Percentiles rank a stretch among this genome's conserved stretches.
Conservation (phyloP, 2,329 filamentous ascomycete species). For the Trichophyton schoenleinii region DNA sequence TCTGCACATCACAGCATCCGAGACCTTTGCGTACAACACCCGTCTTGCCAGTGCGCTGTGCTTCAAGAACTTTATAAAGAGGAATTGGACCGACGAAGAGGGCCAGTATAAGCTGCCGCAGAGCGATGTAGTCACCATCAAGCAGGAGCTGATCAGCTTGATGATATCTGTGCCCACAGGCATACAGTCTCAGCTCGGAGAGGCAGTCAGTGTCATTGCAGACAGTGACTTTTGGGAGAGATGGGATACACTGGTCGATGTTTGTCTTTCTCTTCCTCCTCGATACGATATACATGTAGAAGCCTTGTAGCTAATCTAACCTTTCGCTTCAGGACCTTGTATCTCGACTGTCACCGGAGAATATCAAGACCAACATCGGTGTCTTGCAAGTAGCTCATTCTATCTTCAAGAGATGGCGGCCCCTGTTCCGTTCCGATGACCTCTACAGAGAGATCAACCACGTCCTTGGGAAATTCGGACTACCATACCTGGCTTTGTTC, state of each 20-base stretch:
- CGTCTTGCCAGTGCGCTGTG: conserved; percentile 78
- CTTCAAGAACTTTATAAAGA: conserved; percentile 97
- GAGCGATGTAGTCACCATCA: conserved; percentile 80
- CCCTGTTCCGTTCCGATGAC: conserved; percentile 82
- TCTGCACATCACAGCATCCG: conserved; percentile 77
- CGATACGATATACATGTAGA: neutral
- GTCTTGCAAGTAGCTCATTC: conserved; percentile 96
- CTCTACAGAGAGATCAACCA: conserved; percentile 95
- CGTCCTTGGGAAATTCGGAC: conserved; percentile 72
- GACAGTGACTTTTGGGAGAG: conserved; percentile 94
- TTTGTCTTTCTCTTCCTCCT: conserved; percentile 29
- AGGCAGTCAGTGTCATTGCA: conserved; percentile 92
- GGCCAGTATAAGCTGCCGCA: conserved; percentile 78
- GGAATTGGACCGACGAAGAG: conserved; percentile 92
- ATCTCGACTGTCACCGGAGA: conserved; percentile 66
- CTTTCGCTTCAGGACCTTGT: conserved; percentile 57
- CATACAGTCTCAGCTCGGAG: conserved; percentile 86
- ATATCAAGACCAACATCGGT: conserved; percentile 78
- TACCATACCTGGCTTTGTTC: conserved; percentile 70
- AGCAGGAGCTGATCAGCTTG: conserved; percentile 84
- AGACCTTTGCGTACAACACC: conserved; percentile 59
- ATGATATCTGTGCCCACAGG: conserved; percentile 86
- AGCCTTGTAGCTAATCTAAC: conserved; percentile 3
- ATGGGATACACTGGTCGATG: conserved; percentile 90
- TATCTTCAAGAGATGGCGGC: conserved; percentile 92